phyloP scores from a whole-genome alignment of 257 asterid genomes.

The Verbena officinalis region DNA sequence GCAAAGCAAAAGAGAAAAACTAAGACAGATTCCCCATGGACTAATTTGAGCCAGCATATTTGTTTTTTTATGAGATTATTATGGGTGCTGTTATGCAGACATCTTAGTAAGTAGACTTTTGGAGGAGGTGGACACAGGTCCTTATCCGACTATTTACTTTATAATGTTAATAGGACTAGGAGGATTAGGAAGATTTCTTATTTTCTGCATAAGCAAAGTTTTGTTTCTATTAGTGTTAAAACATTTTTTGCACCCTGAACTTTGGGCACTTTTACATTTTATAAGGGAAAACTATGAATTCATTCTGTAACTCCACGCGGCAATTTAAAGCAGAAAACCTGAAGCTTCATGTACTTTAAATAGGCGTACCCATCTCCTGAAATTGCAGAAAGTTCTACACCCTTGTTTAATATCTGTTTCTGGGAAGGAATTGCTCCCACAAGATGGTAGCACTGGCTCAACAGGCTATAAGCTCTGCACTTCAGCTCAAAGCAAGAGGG shows the following conservation, averaged over 20 bases:
- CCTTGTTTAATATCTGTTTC: conserved; percentile 87
- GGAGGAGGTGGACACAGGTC: not conserved
- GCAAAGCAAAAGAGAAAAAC: not conserved
- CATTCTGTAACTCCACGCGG: conserved; percentile 15
- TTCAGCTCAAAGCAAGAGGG: conserved; percentile 98
- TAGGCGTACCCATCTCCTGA: conserved; percentile 87
- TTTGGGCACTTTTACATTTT: not conserved
- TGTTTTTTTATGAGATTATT: conserved; percentile 1
- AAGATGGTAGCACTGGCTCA: conserved; percentile 99
- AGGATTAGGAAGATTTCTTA: not conserved
- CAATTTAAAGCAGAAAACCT: conserved; percentile 23
- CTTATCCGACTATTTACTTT: not conserved
- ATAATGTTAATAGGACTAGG: conserved; percentile 7
- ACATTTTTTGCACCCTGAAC: no score
- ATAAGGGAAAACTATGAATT: not conserved
- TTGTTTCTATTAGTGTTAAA: no score
- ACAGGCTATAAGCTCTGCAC: conserved; percentile 91
- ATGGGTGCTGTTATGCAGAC: not conserved
- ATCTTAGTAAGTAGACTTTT: not conserved
- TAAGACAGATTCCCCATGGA: conserved; percentile 12
- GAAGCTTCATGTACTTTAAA: conserved; percentile 19
- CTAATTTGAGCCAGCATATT: not conserved
- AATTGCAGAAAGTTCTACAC: conserved; percentile 76
- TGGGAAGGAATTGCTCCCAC: conserved; percentile 95
- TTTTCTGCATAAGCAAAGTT: no score